A percentile compares a stretch with the other conserved stretches of the same genome.
phyloP scores from a whole-genome alignment of 352 stramenopile species.

The Globisporangium okanoganense region DNA sequence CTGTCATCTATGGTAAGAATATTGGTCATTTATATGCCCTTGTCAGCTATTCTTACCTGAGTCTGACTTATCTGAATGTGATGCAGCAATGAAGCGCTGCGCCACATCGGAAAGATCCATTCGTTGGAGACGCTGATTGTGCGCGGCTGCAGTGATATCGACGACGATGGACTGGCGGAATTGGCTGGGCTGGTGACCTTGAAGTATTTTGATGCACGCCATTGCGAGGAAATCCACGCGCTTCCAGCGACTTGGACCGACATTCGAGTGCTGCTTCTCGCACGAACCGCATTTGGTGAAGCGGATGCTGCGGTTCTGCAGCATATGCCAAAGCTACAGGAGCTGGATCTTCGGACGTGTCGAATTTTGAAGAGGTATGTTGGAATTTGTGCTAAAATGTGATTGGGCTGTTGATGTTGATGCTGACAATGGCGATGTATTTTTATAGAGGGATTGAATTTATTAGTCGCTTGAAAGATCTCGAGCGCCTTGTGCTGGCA shows the following conservation, averaged over 20 bases:
- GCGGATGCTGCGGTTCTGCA: conserved; percentile 54
- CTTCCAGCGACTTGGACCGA: conserved; percentile 49
- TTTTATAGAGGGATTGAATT: conserved; percentile 54
- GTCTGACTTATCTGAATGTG: not conserved
- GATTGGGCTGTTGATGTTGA: not conserved
- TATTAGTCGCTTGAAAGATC: conserved; percentile 44
- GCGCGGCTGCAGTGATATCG: conserved; percentile 37
- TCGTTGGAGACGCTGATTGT: conserved; percentile 40
- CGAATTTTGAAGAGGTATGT: conserved; percentile 65
- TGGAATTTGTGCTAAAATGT: not conserved
- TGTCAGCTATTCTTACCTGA: not conserved
- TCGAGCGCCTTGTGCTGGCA: conserved; percentile 53
- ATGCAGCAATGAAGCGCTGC: conserved; percentile 28
- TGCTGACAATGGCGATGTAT: not conserved
- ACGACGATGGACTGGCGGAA: conserved; percentile 26
- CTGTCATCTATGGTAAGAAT: conserved; percentile 40
- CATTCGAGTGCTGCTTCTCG: conserved; percentile 53
- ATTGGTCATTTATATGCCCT: not conserved
- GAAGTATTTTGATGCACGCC: conserved; percentile 65
- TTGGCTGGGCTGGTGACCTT: conserved; percentile 30
- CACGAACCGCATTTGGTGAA: conserved; percentile 59
- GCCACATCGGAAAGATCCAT: conserved; percentile 28
- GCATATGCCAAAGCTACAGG: conserved; percentile 39
- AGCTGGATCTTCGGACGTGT: conserved; percentile 68
- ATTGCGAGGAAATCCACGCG: conserved; percentile 54